phyloP scores from a whole-genome alignment of 2,329 filamentous ascomycete genomes.

The Ascochyta clinopodiicola region DNA sequence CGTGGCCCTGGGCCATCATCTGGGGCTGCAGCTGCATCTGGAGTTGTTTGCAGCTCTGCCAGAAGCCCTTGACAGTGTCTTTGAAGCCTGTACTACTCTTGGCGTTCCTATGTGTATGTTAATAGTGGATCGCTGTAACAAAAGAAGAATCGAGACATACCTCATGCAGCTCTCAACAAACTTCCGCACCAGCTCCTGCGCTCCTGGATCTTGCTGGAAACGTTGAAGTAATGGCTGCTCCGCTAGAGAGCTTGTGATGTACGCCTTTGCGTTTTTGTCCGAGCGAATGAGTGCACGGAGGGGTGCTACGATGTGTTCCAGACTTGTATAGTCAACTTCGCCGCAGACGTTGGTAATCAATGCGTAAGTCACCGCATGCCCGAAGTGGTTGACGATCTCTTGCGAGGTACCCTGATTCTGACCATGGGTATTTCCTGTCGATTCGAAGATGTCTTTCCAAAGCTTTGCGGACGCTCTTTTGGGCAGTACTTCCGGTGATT shows the following conservation, averaged over 20 bases:
- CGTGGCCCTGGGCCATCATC: conserved; percentile 31
- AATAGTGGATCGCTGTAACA: conserved; percentile 14
- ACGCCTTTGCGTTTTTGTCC: conserved; percentile 40
- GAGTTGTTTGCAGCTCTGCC: conserved; percentile 46
- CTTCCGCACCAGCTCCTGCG: conserved; percentile 41
- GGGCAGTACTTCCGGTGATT: conserved; percentile 74
- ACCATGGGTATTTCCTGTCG: conserved; percentile 36
- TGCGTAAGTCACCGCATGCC: conserved; percentile 37
- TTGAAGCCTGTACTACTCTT: conserved; percentile 42
- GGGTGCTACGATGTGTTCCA: conserved; percentile 42
- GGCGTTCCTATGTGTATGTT: conserved; percentile 44
- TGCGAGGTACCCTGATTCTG: conserved; percentile 39
- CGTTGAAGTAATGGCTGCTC: conserved; percentile 39
- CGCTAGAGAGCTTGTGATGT: conserved; percentile 40
- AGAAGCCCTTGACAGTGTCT: conserved; percentile 45
- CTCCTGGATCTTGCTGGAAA: conserved; percentile 36
- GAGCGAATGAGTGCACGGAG: conserved; percentile 42
- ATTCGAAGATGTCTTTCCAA: conserved; percentile 61
- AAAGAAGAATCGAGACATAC: conserved; percentile 20
- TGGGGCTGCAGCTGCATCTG: conserved; percentile 46
- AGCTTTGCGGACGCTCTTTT: conserved; percentile 77
- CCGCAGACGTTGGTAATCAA: conserved; percentile 45
- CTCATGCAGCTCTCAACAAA: conserved; percentile 44
- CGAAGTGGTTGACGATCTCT: conserved; percentile 46
- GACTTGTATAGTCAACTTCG: conserved; percentile 43